Percentiles rank a stretch among this genome's conserved stretches.
These are phyloP conservation scores for Wickerhamomyces chambardii DNA, from an alignment of 805 yeast genomes.

Conservation along the genomic window DNA sequence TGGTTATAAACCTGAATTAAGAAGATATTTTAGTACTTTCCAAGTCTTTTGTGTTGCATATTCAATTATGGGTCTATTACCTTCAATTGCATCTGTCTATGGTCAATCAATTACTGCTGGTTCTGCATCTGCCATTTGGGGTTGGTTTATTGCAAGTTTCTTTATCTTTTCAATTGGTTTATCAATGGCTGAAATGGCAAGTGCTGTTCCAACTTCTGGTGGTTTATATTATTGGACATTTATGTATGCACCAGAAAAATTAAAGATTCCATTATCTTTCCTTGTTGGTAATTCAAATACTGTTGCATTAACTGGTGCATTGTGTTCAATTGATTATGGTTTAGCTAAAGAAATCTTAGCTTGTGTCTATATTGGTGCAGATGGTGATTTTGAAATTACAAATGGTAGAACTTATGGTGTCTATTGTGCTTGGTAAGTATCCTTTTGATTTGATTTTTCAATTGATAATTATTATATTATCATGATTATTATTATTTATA, in stretches of 20 bases:
- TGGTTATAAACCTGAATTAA: slow-evolving; percentile 66
- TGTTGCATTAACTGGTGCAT: slow-evolving; percentile 55
- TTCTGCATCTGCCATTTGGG: slow-evolving; percentile 56
- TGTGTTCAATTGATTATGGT: slow-evolving; percentile 64
- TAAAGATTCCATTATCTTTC: slow-evolving; percentile 46
- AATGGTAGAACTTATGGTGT: slow-evolving; percentile 52
- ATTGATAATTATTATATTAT: too few species aligned
- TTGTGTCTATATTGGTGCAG: slow-evolving; percentile 43
- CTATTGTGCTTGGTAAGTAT: slow-evolving; percentile 55
- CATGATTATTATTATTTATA: too few species aligned
- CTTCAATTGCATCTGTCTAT: slow-evolving; percentile 47
- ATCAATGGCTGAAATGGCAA: slow-evolving; percentile 57
- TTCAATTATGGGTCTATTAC: slow-evolving; percentile 56
- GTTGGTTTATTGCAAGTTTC: slow-evolving; percentile 54
- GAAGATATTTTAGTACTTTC: slow-evolving; percentile 49
- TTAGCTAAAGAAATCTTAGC: slow-evolving; percentile 52
- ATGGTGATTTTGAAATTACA: slow-evolving; percentile 48
- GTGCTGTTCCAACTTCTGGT: slow-evolving; percentile 69
- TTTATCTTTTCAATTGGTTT: slow-evolving; percentile 52
- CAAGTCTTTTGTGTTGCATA: slow-evolving; percentile 69
- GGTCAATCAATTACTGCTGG: slow-evolving; percentile 50
- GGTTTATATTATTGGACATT: slow-evolving; percentile 66
- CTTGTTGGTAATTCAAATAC: slow-evolving; percentile 63
- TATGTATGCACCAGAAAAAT: slow-evolving; percentile 49
- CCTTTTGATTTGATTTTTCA: too few species aligned